Percentiles rank a stretch among this genome's conserved stretches.
phyloP scores from a whole-genome alignment of 1,139 yeast species.

The Yarrowia galli region DNA sequence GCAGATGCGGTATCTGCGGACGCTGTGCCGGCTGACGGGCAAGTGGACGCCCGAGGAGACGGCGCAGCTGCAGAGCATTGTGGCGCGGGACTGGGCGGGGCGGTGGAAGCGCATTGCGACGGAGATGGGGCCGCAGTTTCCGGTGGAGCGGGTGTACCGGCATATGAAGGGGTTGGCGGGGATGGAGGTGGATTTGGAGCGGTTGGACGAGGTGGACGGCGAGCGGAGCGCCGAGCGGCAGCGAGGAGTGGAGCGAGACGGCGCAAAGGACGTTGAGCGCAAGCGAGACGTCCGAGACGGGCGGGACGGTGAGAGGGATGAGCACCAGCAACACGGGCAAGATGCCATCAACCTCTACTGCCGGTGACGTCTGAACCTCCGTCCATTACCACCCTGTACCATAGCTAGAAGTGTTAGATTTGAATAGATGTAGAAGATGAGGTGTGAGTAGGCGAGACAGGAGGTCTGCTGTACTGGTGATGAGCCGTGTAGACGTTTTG shows the following conservation, averaged over 20 bases:
- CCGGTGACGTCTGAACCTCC: too few species aligned
- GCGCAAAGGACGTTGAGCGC: neutral
- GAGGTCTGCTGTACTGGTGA: too few species aligned
- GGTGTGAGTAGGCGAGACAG: too few species aligned
- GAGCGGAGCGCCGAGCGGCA: neutral
- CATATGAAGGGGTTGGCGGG: conserved; percentile 28
- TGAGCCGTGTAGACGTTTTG: too few species aligned
- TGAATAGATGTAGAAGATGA: too few species aligned
- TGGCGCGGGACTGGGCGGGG: conserved; percentile 54
- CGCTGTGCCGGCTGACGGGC: conserved; percentile 51
- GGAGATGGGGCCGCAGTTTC: conserved; percentile 47
- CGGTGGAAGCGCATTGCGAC: conserved; percentile 53
- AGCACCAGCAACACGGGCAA: too few species aligned
- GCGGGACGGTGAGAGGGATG: too few species aligned
- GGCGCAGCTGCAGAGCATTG: conserved; percentile 46
- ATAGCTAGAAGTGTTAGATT: too few species aligned
- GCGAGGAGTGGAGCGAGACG: neutral
- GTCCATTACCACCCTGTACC: too few species aligned
- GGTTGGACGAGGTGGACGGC: neutral
- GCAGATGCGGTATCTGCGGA: conserved; percentile 56
- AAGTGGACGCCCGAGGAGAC: conserved; percentile 51
- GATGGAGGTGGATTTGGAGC: conserved; percentile 1
- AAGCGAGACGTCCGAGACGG: neutral
- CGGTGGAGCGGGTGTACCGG: conserved; percentile 39
- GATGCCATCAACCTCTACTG: too few species aligned